Percentiles rank a stretch among this genome's conserved stretches.
These are phyloP conservation scores for Erodium maritimum DNA, from an alignment of 345 rosid genomes.

Conservation along the genomic window DNA sequence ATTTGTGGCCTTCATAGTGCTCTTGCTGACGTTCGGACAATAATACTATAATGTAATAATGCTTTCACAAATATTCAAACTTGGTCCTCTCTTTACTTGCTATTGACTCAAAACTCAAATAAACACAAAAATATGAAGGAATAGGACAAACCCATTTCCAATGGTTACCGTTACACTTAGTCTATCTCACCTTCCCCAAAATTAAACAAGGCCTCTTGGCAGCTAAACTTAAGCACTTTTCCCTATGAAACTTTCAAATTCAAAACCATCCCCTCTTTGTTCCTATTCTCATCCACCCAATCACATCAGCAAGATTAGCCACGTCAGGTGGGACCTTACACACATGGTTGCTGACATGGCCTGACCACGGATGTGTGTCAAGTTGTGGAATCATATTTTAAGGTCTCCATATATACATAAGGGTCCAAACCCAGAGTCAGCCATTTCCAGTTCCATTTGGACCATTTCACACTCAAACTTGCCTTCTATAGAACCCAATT, in stretches of 20 bases:
- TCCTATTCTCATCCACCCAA: background rate
- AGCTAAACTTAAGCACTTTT: constrained; percentile 3
- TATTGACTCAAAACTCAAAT: background rate
- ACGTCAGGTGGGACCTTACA: background rate
- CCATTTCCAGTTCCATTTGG: background rate
- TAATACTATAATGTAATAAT: background rate
- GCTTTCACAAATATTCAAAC: background rate
- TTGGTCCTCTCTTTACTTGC: background rate
- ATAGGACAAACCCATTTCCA: constrained; percentile 3
- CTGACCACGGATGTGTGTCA: background rate
- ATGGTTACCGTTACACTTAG: constrained; percentile 12
- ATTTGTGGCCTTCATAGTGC: background rate
- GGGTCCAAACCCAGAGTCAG: background rate
- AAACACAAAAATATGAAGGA: background rate
- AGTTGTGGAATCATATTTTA: no score
- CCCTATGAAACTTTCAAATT: constrained; percentile 36
- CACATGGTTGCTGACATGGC: background rate
- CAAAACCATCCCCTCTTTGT: constrained; percentile 13
- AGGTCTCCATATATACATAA: background rate
- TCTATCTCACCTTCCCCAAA: constrained; percentile 5
- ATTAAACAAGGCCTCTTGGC: constrained; percentile 11
- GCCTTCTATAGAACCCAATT: background rate
- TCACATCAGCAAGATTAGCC: background rate
- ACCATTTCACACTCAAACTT: constrained; percentile 1
- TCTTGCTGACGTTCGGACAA: no score